Base-by-base conservation (phyloP, 139 green algal genomes). In the Nannochloris sp. region DNA sequence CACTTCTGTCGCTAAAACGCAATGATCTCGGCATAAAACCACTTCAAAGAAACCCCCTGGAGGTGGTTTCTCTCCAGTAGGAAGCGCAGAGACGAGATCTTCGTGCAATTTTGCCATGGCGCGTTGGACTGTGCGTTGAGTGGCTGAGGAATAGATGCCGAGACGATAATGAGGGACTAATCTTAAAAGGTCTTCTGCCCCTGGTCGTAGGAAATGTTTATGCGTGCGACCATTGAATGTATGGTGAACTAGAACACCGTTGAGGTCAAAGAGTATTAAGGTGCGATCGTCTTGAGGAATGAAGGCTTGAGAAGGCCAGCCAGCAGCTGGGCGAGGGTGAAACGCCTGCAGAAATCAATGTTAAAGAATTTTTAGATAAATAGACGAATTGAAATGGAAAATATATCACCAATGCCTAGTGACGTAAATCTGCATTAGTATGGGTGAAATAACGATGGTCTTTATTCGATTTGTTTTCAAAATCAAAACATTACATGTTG, bases 181-280 rank as follows among this genome's bases (percentile, higher is more conserved):
- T 33, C 59, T 56, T 35, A 78, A 53, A 35, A 78, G 59, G 46
- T 74, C 54, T 35, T 70, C 38, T 54, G 61, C 36, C 9, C 71
- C 71, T 6, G 71, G 71, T 2, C 71, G 47, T 33, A 74, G 57
- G 48, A 61, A 46, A 64, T 73, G 65, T n/a, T 65, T 25, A 29
- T 61, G 32, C 13, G 25, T 23, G n/a, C 24, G 33, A 34, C 66
- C 66, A n/a, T 61, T 44, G 35, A 51, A 71, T 19, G 14, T 31
- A 54, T 80, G 67, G 35, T 69, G 66, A 46, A 80, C 42, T 4
- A 80, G 73, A 61, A 80, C 73, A 2, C 73, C 73, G 30, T 80
- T 80, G 39, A 80, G 54, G 67, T 80, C 73, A 65, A 80, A 80
- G 14, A 80, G 61, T 23, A 80, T 53, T 36, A 78, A 37, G 19